Evolutionary conservation across 176 grass and related monocot species (phyloP).

Genomic region (Echinochloa phyllopogon): DNA sequence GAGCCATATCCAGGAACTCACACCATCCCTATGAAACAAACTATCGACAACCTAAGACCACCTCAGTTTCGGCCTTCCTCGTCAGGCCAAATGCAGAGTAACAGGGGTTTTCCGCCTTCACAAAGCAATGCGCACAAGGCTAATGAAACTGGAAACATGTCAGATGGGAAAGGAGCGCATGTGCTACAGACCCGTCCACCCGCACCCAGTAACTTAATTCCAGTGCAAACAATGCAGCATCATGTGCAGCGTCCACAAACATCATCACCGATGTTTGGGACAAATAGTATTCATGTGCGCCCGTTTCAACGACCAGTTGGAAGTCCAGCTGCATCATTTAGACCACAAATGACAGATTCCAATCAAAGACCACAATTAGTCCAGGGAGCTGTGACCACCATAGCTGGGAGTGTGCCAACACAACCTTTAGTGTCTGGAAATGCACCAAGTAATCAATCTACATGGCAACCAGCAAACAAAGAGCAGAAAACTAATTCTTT

Average conservation of each 20-base stretch:
- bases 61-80: conserved; percentile 57
- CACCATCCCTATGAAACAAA: conserved; percentile 34
- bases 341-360: conserved; percentile 58
- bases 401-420: conserved; percentile 37
- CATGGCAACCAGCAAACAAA: conserved; percentile 58
- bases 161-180: conserved; percentile 58
- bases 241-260: conserved; percentile 62
- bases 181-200: conserved; percentile 44
- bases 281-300: conserved; percentile 59
- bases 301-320: conserved; percentile 57
- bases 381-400: conserved; percentile 55
- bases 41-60: conserved; percentile 31
- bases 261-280: conserved; percentile 67
- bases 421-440: conserved; percentile 30
- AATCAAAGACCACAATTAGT: conserved; percentile 53
- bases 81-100: conserved; percentile 62
- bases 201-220: conserved; percentile 48
- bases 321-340: conserved; percentile 47
- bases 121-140: conserved; percentile 48
- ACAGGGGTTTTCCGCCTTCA: conserved; percentile 34
- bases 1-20: conserved; percentile 34
- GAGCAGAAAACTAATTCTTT: conserved; percentile 64
- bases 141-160: conserved; percentile 49
- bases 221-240: conserved; percentile 53
- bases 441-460: conserved; percentile 45